These are phyloP conservation scores for Dissophora globulifera DNA, from an alignment of 192 early-diverging fungal species.

Conservation along the genomic window DNA sequence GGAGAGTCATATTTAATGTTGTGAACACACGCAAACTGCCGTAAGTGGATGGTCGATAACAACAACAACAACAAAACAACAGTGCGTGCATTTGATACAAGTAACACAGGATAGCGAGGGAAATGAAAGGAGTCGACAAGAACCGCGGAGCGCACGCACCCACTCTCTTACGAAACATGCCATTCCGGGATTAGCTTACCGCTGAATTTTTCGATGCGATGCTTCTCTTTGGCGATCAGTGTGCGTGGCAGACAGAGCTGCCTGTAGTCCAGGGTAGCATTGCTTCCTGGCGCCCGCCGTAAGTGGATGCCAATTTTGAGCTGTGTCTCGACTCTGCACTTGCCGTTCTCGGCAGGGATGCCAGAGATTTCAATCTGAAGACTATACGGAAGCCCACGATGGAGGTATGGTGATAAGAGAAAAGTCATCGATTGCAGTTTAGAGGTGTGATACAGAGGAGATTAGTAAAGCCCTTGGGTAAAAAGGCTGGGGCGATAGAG, in stretches of 20 bases:
- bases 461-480: no score
- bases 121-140: no score
- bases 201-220: constrained; percentile 62
- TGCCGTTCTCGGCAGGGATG: constrained; percentile 56
- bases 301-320: constrained; percentile 82
- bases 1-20: no score
- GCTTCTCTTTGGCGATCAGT: constrained; percentile 76
- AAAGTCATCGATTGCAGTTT: constrained; percentile 23
- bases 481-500: background rate
- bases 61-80: background rate
- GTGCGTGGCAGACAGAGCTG: constrained; percentile 79
- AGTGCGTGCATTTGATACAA: background rate
- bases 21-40: no score
- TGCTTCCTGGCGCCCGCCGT: constrained; percentile 59
- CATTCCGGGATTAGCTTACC: no score
- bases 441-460: no score
- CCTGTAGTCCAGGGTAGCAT: constrained; percentile 68
- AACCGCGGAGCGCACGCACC: no score
- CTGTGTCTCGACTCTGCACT: constrained; percentile 87
- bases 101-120: no score
- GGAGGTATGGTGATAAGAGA: constrained; percentile 8
- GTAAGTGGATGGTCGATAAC: background rate
- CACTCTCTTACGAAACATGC: no score
- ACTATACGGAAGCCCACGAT: background rate
- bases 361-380: constrained; percentile 48